Conservation (phyloP, 345 rosid genomes). For the Leavenworthia alabamica region DNA sequence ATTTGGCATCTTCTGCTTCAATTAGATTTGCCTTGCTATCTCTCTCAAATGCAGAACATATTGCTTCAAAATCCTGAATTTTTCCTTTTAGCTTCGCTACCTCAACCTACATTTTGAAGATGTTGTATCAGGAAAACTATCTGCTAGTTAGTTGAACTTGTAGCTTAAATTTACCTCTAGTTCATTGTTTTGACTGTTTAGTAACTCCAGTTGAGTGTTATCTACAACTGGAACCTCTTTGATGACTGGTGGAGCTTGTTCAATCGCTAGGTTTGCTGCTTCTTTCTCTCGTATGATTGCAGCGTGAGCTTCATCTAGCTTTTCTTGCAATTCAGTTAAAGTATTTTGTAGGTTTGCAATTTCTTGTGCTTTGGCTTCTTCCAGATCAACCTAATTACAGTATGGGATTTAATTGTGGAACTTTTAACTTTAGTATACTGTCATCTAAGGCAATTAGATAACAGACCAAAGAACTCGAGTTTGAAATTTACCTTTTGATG, state of each 20-base stretch:
- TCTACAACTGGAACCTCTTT: slow-evolving; percentile 59
- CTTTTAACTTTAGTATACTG: neutral
- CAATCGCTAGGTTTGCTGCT: slow-evolving; percentile 54
- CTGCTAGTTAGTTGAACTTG: neutral
- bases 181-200: slow-evolving; percentile 38
- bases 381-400: slow-evolving; percentile 47
- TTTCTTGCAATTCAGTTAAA: slow-evolving; percentile 43
- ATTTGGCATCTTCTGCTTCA: slow-evolving; percentile 50
- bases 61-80: slow-evolving; percentile 41
- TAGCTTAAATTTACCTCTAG: slow-evolving; percentile 40
- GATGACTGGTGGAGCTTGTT: slow-evolving; percentile 62
- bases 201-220: slow-evolving; percentile 41
- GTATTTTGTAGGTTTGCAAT: slow-evolving; percentile 42
- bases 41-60: slow-evolving; percentile 36
- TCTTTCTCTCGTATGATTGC: slow-evolving; percentile 45
- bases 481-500: slow-evolving; percentile 44
- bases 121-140: slow-evolving; percentile 18
- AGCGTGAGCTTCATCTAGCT: slow-evolving; percentile 47
- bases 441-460: neutral
- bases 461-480: neutral
- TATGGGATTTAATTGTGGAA: neutral
- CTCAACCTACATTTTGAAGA: slow-evolving; percentile 34
- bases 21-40: slow-evolving; percentile 34
- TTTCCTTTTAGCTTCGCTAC: slow-evolving; percentile 33
- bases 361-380: slow-evolving; percentile 62